A percentile compares a stretch with the other conserved stretches of the same genome.
These are phyloP conservation scores for Cladosporium sp. DNA, from an alignment of 2,329 filamentous ascomycete species.

Conservation along the genomic window DNA sequence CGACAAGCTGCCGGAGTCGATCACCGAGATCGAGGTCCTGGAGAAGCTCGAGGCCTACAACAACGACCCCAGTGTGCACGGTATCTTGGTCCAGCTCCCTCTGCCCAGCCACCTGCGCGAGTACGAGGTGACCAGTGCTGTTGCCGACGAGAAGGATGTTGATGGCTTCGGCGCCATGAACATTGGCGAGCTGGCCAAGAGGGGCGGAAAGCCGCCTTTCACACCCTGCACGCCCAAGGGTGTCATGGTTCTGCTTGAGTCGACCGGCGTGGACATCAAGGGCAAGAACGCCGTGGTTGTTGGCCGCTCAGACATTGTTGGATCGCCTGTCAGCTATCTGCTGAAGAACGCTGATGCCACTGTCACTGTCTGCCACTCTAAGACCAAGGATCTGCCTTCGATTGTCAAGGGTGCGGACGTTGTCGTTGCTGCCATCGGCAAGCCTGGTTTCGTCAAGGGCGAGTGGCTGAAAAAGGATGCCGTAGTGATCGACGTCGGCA, in stretches of 20 bases:
- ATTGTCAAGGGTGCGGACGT: conserved; percentile 82
- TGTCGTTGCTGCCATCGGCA: conserved; percentile 84
- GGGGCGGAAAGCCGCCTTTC: conserved; percentile 82
- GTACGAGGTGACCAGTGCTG: conserved; percentile 81
- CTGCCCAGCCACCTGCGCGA: conserved; percentile 86
- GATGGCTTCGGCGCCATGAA: conserved; percentile 92
- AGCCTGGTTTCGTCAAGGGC: conserved; percentile 81
- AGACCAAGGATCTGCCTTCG: conserved; percentile 65
- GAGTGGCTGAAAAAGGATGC: conserved; percentile 91
- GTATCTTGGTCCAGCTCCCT: conserved; percentile 89
- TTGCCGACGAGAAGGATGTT: conserved; percentile 91
- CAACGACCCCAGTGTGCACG: conserved; percentile 78
- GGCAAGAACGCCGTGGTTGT: conserved; percentile 95
- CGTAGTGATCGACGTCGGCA: conserved; percentile 97
- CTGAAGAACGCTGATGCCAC: conserved; percentile 94
- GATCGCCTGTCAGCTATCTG: conserved; percentile 91
- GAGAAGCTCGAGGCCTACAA: conserved; percentile 76
- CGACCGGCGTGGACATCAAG: conserved; percentile 72
- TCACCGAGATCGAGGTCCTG: conserved; percentile 78
- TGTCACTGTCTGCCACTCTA: conserved; percentile 92
- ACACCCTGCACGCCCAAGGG: conserved; percentile 94
- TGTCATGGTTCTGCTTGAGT: conserved; percentile 85
- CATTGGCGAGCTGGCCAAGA: conserved; percentile 95
- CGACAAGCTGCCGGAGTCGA: conserved; percentile 72
- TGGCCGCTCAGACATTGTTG: conserved; percentile 93